Evolutionary conservation across 345 rosid species (phyloP).

Genomic region (Geranium brycei): DNA sequence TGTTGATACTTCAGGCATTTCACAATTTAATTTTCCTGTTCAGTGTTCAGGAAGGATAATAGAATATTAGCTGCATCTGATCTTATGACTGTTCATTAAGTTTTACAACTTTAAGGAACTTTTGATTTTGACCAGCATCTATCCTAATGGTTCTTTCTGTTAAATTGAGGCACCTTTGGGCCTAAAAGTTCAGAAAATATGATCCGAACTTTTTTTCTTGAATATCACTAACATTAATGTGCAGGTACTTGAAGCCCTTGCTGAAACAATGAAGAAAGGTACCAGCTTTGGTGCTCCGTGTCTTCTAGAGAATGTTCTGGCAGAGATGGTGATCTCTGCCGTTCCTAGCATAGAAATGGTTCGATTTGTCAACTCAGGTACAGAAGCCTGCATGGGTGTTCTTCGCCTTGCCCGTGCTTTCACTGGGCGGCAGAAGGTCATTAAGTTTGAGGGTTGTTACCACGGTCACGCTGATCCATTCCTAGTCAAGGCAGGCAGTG

Average conservation of each 20-base stretch:
- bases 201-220: no score
- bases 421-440: constrained; percentile 51
- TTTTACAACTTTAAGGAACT: neutral
- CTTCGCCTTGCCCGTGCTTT: constrained; percentile 93
- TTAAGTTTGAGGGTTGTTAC: constrained; percentile 93
- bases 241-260: constrained; percentile 75
- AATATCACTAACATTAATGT: neutral
- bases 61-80: neutral
- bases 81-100: neutral
- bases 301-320: constrained; percentile 74
- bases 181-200: no score
- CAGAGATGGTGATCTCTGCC: constrained; percentile 89
- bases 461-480: constrained; percentile 96
- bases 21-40: neutral
- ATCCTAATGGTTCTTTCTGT: no score
- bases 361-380: constrained; percentile 80
- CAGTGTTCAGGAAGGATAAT: neutral
- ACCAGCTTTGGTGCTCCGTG: constrained; percentile 99
- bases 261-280: constrained; percentile 92
- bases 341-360: constrained; percentile 93
- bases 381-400: constrained; percentile 96
- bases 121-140: neutral
- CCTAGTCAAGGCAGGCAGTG: constrained; percentile 95
- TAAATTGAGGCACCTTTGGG: no score
- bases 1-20: neutral